These are phyloP conservation scores for Rosa persica DNA, from an alignment of 306 rosid genomes.

Conservation along the genomic window DNA sequence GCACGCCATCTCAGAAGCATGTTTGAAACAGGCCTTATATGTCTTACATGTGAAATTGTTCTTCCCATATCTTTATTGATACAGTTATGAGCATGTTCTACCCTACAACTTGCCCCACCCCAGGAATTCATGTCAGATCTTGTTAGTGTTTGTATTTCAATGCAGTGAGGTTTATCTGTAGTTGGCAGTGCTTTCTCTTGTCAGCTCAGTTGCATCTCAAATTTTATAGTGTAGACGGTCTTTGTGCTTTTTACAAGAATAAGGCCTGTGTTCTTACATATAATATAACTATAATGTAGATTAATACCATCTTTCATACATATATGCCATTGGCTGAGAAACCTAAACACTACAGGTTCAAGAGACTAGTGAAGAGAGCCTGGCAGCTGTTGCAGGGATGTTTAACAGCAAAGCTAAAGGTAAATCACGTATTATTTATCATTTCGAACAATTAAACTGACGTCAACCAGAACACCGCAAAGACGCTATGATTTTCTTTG, in stretches of 20 bases:
- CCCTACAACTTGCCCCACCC: background rate
- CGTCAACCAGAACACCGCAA: background rate
- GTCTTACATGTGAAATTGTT: background rate
- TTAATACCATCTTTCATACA: background rate
- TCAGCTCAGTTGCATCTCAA: background rate
- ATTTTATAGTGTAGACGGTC: background rate
- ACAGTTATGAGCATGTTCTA: background rate
- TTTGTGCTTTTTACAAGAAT: background rate
- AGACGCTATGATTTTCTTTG: background rate
- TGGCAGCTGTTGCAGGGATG: conserved; percentile 99
- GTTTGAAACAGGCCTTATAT: background rate
- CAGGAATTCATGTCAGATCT: background rate
- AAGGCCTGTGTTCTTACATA: background rate
- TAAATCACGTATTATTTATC: conserved; percentile 30
- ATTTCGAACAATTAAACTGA: background rate
- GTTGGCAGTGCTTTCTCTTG: background rate
- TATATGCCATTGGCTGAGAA: conserved; percentile 16
- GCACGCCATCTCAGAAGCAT: background rate
- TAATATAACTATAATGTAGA: background rate
- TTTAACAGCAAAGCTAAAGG: conserved; percentile 99
- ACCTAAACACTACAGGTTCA: conserved; percentile 50
- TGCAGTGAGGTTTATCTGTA: background rate
- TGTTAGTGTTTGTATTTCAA: background rate
- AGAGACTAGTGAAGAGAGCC: conserved; percentile 93
- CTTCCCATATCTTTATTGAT: conserved; percentile 2